Base-by-base conservation (phyloP, 176 grass and related monocot genomes). In the Guadua angustifolia region DNA sequence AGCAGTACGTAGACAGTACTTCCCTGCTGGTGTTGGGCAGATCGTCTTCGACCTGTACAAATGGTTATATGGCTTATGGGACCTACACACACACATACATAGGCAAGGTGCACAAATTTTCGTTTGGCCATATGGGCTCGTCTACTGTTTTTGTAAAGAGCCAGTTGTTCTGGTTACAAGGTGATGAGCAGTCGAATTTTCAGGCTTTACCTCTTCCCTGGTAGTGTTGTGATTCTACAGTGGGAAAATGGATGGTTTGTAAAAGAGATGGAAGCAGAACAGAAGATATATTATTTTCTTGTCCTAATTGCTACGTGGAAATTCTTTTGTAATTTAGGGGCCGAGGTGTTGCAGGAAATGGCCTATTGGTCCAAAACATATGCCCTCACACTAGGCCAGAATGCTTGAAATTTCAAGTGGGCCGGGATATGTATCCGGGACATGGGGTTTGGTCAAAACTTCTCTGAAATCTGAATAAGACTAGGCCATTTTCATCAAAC, bases 41-140 rank as follows among this genome's bases (percentile, higher is more conserved):
- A 22, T 77, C 50, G 36, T 70, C 44, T 18, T 63, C 82, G 9
- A 9, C 22, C 42, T 60, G 87, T 89, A 74, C 83, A 52, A 69
- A 81, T 62, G 42, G 5, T 9, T 75, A 4, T 44, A 17, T 38
- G 40, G 40, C 43, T 69, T 14, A 47, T 61, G 22, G 2, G 57
- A 43, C 69, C 21, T 19, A 71, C 4, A 36, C 0, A 45, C 18
- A 76, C 42, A 85, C 69, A 3, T 39, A 66, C 60, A 57, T 75
- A 40, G 4, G 2, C 19, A 71, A 19, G 10, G 39, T 53, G 35
- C 45, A 11, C 45, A 15, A 3, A 3, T 7, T 19, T 71, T 17
- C 0, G 65, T 62, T 76, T 21, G 13, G 22, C 17, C 19, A 17
- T 24, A 42, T 55, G 40, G 18, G 25, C 36, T 63, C 42, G n/a